These are phyloP conservation scores for Wallacemonas collosoma DNA, from an alignment of 208 protist genomes.

Conservation along the genomic window DNA sequence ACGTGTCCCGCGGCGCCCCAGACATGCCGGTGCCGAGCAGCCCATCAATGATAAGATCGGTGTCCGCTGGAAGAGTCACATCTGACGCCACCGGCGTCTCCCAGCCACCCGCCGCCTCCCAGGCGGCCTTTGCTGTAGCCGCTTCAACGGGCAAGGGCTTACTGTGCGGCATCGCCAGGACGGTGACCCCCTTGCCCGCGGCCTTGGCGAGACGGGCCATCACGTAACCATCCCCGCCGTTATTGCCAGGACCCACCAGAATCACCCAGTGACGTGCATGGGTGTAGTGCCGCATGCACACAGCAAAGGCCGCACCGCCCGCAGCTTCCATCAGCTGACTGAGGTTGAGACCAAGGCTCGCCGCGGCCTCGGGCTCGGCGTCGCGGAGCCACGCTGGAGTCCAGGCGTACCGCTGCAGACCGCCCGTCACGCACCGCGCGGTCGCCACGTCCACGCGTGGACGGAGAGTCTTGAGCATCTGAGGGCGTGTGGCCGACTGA, in stretches of 20 bases:
- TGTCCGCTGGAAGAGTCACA: slow-evolving; percentile 28
- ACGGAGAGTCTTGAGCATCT: slow-evolving; percentile 3
- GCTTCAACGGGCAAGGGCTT: slow-evolving; percentile 69
- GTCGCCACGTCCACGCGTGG: slow-evolving; percentile 26
- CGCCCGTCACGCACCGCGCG: slow-evolving; percentile 24
- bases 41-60: slow-evolving; percentile 81
- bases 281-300: slow-evolving; percentile 42
- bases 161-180: slow-evolving; percentile 52
- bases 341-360: slow-evolving; percentile 52
- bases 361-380: slow-evolving; percentile 61
- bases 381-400: slow-evolving; percentile 68
- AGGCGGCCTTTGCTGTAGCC: slow-evolving; percentile 38
- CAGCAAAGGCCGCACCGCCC: slow-evolving; percentile 56
- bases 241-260: slow-evolving; percentile 83
- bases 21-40: slow-evolving; percentile 78
- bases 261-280: slow-evolving; percentile 61
- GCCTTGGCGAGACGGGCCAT: slow-evolving; percentile 58
- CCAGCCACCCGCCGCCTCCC: slow-evolving; percentile 37
- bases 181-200: slow-evolving; percentile 48
- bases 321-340: slow-evolving; percentile 73
- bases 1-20: slow-evolving; percentile 60
- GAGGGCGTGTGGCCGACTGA: neutral
- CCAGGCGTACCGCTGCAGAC: slow-evolving; percentile 47
- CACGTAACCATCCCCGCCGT: slow-evolving; percentile 86
- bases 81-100: slow-evolving; percentile 3